Evolutionary conservation across 495 filamentous ascomycete species (phyloP), one percentile per base, ranked within the genome.

Genomic region (Penicillium turbatum): DNA sequence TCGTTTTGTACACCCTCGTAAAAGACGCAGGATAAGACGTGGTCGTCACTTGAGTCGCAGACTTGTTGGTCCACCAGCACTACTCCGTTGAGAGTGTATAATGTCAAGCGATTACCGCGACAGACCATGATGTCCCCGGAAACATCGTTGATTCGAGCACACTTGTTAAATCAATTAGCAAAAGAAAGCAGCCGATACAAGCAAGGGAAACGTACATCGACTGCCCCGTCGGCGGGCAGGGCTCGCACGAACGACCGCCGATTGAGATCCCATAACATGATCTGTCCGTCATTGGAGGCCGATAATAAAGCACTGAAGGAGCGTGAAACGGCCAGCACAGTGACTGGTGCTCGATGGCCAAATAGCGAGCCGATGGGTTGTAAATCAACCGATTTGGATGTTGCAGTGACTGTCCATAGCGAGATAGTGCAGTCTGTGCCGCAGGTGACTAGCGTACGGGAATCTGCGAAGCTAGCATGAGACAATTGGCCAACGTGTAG

Each of bases 221-320:
- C 75, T 15, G 65, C 64, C 10, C 77, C 73, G 27, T 75, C 70
- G 4, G 66, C 59, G 13, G 84, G 79, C 26, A 97, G 75, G 60
- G 86, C 83, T 17, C 92, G 84, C 15, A 97, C 82, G 62, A 96
- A 95, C 32, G 86, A 85, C 34, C 88, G 80, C 9, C 89, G 84
- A 67, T 97, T 97, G 15, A 97, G 74, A 68, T 97, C 92, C 93
- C 95, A 97, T 12, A 97, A 76, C 50, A 95, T 79, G 32, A 92
- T 84, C 39, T 86, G 82, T 2, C 90, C 90, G 63, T 96, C 92
- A 5, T 71, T 77, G 0, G 86, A 90, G 6, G 86, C 87, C 0
- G 90, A 90, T 0, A 96, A 79, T 29, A 97, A 76, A 0, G 89
- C 84, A 63, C 88, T 91, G 64, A 96, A 97, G 0, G 88, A 87